Base-by-base conservation (phyloP, 2,329 filamentous ascomycete species). In the Fusarium sarcochroum region DNA sequence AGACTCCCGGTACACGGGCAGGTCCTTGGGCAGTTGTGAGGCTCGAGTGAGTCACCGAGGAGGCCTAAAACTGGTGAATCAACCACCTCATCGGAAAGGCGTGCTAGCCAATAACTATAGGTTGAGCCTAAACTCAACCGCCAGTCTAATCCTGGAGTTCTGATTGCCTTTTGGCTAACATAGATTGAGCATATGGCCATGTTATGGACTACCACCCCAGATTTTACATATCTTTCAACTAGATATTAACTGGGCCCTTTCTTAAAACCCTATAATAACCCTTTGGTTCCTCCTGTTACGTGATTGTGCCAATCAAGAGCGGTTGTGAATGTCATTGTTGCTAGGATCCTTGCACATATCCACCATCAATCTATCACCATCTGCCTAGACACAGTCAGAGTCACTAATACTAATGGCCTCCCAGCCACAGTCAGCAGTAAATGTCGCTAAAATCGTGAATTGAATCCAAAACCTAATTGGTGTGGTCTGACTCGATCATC, bases 371-470 rank as follows among this genome's bases (percentile, higher is more conserved):
- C 15, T 14, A 27, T n/a, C 15, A 45, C 27, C 32, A 38, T 27
- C 38, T 61, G 41, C 41, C 30, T 44, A 32, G 21, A 18, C 17
- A 5, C 32, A 17, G 34, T 13, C 8, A 25, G 17, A 30, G 27
- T 13, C 27, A 6, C 8, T 9, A 18, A 25, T 51, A 11, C 48
- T 25, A 23, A 47, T 38, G 27, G 15, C 8, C 23, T 11, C 34
- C 30, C 15, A 47, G 35, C 53, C 48, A 63, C 52, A 42, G 20
- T 23, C 32, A 51, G 32, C n/a, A 27, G 35, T 9, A 15, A 50
- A 13, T 10, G 9, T 48, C 37, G 23, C 32, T 32, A 49, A 32
- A 20, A n/a, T 18, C 5, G 9, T 17, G 8, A 21, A 53, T n/a
- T 6, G 20, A 15, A 13, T 7, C 14, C n/a, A 17, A 9, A 27